Base-by-base conservation (phyloP, 1,284 basidiomycete species). In the Moesziomyces sp. region DNA sequence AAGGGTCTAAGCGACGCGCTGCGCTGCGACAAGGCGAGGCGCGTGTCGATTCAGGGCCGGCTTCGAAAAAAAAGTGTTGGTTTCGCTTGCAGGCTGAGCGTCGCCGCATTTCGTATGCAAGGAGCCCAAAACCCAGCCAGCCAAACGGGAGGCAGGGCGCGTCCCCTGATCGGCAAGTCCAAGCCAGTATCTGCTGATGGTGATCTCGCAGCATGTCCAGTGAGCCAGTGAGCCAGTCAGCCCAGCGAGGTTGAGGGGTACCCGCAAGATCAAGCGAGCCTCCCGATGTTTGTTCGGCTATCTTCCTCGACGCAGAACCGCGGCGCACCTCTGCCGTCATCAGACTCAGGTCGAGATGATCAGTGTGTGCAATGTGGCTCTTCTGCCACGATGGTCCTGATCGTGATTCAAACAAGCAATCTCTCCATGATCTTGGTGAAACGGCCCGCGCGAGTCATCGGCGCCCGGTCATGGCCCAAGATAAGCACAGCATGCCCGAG, bases 51-150 rank as follows among this genome's bases (percentile, higher is more conserved):
- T 34, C 30, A 34, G 30, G 30, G 30, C 30, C 11, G 30, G 30
- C 10, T 34, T 34, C 4, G 18, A 40, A 24, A 23, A 18, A 24
- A 54, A 46, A 58, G 56, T 58, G 56, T 58, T 51, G 56, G 48
- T 58, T 13, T 58, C 48, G 23, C 23, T 21, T 58, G 57, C 57
- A 49, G 46, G 49, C 49, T 28, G 26, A 28, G 26, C 43, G 35
- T 30, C 18, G n/a, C 54, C n/a, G 49, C 62, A 61, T 48, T 54
- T 51, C 55, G 56, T 47, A 68, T 68, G 66, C 66, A 62, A 68
- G 66, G 66, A 47, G 66, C 30, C 18, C 19, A 42, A 38, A 28
- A n/a, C 51, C 35, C 43, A 28, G 13, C 30, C 35, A 21, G 51
- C 43, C 43, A 28, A 60, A 46, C 30, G 26, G 5, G 19, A 34